Evolutionary conservation across 768 basidiomycete genomes (phyloP), one percentile per base, ranked within the genome.

Genomic region (Butyriboletus loyo): DNA sequence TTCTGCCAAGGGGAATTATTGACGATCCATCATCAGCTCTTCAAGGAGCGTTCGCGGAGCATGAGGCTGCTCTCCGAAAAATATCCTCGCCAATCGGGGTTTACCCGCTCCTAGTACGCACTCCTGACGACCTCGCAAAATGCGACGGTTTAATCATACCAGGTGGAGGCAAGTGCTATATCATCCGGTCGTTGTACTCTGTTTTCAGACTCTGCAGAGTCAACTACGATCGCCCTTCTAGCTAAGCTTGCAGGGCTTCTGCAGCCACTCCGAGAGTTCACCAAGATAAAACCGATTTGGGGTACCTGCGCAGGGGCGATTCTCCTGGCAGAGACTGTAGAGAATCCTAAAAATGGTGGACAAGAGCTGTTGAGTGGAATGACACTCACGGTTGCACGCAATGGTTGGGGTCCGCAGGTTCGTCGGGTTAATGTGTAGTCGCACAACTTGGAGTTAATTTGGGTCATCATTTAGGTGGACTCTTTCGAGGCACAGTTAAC

Each of bases 281-380:
- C 85, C n/a, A 74, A 75, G 57, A 67, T 63, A 1, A 92, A 87
- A 64, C 85, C 92, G 0, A 82, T 94, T 3, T 98, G 93, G 93
- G 95, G 95, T 3, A 97, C 93, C 0, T 98, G 95, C 69, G 95
- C 95, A 0, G 95, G 96, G 11, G 94, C 94, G 36, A 97, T 98
- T 48, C 75, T 98, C 19, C 80, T 98, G 41, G 81, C 93, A 2
- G 77, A 86, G 56, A 72, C 77, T 13, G 81, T 92, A 3, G 82
- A 86, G 39, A 86, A 87, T 39, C 81, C 85, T 4, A 93, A 92
- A 74, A 86, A 84, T 62, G 90, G 89, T 28, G 92, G 92, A 1
- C 93, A 96, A 67, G 89, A 94, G 60, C 77, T 94, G 14, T 72
- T 96, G 11, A 85, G 85, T 28, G 92, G 87, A 8, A 81, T 97